Percentiles rank a stretch among this genome's conserved stretches.
These are phyloP conservation scores for Citeromyces hawaiiensis DNA, from an alignment of 1,139 yeast species.

Conservation along the genomic window DNA sequence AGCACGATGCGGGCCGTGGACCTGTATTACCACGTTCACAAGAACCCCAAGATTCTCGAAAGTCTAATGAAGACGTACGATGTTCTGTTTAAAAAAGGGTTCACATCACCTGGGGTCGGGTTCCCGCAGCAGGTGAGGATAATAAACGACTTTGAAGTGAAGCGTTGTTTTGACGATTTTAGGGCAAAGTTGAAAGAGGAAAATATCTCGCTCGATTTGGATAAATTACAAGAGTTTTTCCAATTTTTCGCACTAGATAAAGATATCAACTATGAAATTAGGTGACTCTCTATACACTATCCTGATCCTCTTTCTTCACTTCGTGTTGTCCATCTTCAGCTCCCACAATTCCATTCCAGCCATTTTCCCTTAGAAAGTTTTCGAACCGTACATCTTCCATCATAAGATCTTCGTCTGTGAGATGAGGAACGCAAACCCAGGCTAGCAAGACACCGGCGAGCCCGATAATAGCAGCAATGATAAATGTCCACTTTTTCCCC, in stretches of 20 bases:
- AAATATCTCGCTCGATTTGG: slow-evolving; percentile 5
- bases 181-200: slow-evolving; percentile 5
- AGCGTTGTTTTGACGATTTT: slow-evolving; percentile 4
- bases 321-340: slow-evolving; percentile 14
- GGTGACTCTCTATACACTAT: not conserved
- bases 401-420: slow-evolving; percentile 52
- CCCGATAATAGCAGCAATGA: slow-evolving; percentile 62
- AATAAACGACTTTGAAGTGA: slow-evolving; percentile 6
- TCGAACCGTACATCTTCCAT: slow-evolving; percentile 52
- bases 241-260: slow-evolving; percentile 5
- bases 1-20: slow-evolving; percentile 5
- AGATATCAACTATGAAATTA: slow-evolving; percentile 4
- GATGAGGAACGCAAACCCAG: slow-evolving; percentile 51
- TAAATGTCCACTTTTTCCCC: slow-evolving; percentile 21
- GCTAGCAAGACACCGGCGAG: slow-evolving; percentile 51
- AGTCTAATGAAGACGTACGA: slow-evolving; percentile 5
- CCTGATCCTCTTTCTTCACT: slow-evolving; percentile 5
- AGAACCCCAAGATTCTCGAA: slow-evolving; percentile 4
- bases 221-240: slow-evolving; percentile 5
- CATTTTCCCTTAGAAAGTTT: slow-evolving; percentile 45
- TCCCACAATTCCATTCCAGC: slow-evolving; percentile 57
- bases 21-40: slow-evolving; percentile 7
- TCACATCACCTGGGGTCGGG: slow-evolving; percentile 4
- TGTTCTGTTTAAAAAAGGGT: slow-evolving; percentile 6
- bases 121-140: slow-evolving; percentile 5